Conservation (phyloP, 2,329 filamentous ascomycete genomes). For the Nectriaceae sp. region DNA sequence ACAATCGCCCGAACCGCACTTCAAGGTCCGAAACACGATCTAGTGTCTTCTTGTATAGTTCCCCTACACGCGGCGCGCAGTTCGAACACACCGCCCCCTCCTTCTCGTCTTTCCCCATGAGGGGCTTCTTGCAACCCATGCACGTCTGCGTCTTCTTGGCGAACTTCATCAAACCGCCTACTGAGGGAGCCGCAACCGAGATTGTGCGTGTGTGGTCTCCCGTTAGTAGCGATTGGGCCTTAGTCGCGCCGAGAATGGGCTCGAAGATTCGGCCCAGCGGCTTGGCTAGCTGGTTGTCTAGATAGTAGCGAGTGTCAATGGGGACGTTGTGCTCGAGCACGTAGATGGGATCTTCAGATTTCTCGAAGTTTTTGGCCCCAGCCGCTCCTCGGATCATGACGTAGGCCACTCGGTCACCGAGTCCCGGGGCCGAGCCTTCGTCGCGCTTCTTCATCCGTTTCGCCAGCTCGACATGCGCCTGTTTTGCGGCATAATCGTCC, state of each 20-base stretch:
- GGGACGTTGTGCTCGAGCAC: slow-evolving; percentile 97
- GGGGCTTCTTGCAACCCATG: slow-evolving; percentile 98
- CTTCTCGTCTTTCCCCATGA: slow-evolving; percentile 76
- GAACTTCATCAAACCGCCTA: slow-evolving; percentile 97
- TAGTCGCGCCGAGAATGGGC: slow-evolving; percentile 92
- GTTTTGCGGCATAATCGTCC: slow-evolving; percentile 84
- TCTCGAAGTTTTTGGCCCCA: slow-evolving; percentile 93
- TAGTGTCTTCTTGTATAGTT: slow-evolving; percentile 91
- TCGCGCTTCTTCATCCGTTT: slow-evolving; percentile 97
- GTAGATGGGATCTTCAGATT: slow-evolving; percentile 94
- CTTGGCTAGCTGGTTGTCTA: slow-evolving; percentile 97
- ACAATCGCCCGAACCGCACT: slow-evolving; percentile 86
- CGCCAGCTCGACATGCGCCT: slow-evolving; percentile 94
- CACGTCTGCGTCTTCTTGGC: slow-evolving; percentile 97
- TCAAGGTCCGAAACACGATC: slow-evolving; percentile 89
- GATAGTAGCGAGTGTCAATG: slow-evolving; percentile 97
- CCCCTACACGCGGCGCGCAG: slow-evolving; percentile 81
- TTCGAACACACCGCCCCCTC: slow-evolving; percentile 86
- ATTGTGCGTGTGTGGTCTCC: slow-evolving; percentile 96
- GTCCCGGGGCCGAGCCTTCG: slow-evolving; percentile 84
- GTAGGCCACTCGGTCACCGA: slow-evolving; percentile 96
- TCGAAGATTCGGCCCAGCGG: slow-evolving; percentile 95
- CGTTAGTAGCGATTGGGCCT: slow-evolving; percentile 80
- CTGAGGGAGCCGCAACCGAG: slow-evolving; percentile 84
- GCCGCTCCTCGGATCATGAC: slow-evolving; percentile 93